Percentiles rank a stretch among this genome's conserved stretches.
phyloP scores from a whole-genome alignment of 345 rosid genomes.

The Syzygium aromaticum region DNA sequence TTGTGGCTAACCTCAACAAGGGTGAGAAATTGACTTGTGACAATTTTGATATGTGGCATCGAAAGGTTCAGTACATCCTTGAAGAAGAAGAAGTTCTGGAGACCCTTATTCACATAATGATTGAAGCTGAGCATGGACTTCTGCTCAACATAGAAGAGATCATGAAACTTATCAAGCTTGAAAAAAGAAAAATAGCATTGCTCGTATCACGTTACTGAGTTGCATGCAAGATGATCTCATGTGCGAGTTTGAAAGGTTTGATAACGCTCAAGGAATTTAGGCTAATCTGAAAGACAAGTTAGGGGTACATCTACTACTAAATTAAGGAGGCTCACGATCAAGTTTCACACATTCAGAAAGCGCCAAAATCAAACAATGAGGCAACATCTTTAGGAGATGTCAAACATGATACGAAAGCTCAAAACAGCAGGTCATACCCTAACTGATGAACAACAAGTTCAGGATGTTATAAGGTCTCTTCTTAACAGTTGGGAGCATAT shows the following conservation, averaged over 20 bases:
- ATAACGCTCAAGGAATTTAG: not conserved
- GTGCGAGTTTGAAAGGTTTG: not conserved
- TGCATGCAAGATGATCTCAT: not conserved
- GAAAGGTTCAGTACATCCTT: too few relatives aligned
- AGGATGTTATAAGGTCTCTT: not conserved
- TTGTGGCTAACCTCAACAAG: too few relatives aligned
- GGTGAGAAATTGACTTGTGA: too few relatives aligned
- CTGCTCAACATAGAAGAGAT: too few relatives aligned
- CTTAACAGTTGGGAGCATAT: not conserved
- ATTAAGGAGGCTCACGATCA: not conserved
- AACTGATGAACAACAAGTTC: not conserved
- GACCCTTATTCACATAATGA: too few relatives aligned
- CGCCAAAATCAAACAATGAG: not conserved
- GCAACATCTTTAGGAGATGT: not conserved
- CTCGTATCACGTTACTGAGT: not conserved
- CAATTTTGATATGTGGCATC: too few relatives aligned
- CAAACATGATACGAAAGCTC: not conserved
- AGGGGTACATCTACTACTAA: not conserved
- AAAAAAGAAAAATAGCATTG: too few relatives aligned
- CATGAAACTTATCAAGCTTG: too few relatives aligned
- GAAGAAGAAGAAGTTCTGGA: too few relatives aligned
- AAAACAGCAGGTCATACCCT: not conserved
- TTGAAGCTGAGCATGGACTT: too few relatives aligned
- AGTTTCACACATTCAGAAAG: not conserved
- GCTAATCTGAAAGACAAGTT: not conserved